phyloP scores from a whole-genome alignment of 2,329 filamentous ascomycete species.

The Apiospora koreana region DNA sequence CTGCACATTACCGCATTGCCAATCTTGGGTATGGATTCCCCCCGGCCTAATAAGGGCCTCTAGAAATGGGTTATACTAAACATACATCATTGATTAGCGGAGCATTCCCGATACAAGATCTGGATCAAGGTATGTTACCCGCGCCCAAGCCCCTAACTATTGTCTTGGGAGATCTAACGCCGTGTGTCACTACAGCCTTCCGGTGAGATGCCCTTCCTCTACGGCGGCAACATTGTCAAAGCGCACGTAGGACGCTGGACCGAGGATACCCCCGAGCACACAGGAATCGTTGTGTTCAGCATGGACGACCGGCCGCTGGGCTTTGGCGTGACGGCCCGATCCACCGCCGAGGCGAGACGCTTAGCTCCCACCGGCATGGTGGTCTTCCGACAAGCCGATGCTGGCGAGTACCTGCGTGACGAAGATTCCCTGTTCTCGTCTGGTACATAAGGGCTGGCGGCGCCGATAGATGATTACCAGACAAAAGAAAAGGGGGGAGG shows the following conservation, averaged over 20 bases:
- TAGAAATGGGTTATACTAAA: not conserved
- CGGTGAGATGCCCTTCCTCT: slow-evolving; percentile 96
- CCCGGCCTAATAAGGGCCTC: slow-evolving; percentile 39
- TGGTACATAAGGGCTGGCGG: slow-evolving; percentile 34
- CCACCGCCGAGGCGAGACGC: slow-evolving; percentile 78
- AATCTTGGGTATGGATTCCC: slow-evolving; percentile 62
- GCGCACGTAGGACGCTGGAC: slow-evolving; percentile 55
- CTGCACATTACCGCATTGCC: slow-evolving; percentile 88
- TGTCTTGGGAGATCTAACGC: not conserved
- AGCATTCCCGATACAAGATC: slow-evolving; percentile 93
- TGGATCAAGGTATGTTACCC: slow-evolving; percentile 66
- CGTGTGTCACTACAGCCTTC: slow-evolving; percentile 59
- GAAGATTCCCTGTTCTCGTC: slow-evolving; percentile 64
- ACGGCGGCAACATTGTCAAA: slow-evolving; percentile 76
- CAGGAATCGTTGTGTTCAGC: slow-evolving; percentile 84
- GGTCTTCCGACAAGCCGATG: slow-evolving; percentile 89
- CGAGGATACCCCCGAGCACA: slow-evolving; percentile 69
- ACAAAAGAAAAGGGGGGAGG: not conserved
- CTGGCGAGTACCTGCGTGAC: slow-evolving; percentile 92
- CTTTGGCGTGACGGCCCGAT: slow-evolving; percentile 89
- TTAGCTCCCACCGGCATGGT: slow-evolving; percentile 89
- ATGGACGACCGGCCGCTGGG: slow-evolving; percentile 95
- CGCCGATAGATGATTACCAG: slow-evolving; percentile 1
- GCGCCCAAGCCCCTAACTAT: not conserved
- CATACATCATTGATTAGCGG: slow-evolving; percentile 38